Conservation (phyloP, 2,329 filamentous ascomycete species). For the Claviceps fusiformis region DNA sequence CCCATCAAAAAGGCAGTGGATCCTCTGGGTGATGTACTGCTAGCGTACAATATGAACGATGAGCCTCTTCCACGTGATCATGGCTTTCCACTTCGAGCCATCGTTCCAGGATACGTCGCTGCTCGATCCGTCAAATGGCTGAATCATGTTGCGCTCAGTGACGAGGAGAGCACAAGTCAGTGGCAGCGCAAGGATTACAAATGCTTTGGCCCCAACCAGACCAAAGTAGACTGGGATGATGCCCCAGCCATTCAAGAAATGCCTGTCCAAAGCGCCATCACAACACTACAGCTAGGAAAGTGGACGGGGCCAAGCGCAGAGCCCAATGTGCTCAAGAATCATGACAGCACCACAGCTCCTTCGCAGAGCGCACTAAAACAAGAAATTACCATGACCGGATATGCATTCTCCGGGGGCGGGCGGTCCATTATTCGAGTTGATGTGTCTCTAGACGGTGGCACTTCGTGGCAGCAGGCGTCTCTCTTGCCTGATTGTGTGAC, state of each 20-base stretch:
- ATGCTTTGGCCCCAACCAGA: constrained; percentile 51
- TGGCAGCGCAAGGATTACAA: constrained; percentile 59
- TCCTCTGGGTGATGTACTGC: constrained; percentile 47
- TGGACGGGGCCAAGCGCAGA: constrained; percentile 12
- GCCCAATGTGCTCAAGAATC: not conserved
- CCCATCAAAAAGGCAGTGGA: constrained; percentile 45
- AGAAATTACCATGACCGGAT: constrained; percentile 38
- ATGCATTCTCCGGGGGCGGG: constrained; percentile 56
- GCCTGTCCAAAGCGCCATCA: constrained; percentile 55
- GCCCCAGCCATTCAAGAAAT: constrained; percentile 55
- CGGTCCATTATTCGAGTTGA: constrained; percentile 54
- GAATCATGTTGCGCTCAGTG: constrained; percentile 46
- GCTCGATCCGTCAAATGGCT: constrained; percentile 60
- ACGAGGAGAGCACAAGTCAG: constrained; percentile 51
- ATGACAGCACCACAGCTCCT: not conserved
- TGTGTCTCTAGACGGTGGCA: constrained; percentile 48
- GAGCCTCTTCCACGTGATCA: constrained; percentile 48
- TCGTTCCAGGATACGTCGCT: constrained; percentile 53
- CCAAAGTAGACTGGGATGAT: constrained; percentile 45
- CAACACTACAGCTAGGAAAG: constrained; percentile 30
- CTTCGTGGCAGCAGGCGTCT: constrained; percentile 49
- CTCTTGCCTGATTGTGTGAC: constrained; percentile 36
- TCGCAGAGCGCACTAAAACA: constrained; percentile 8
- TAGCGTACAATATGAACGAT: constrained; percentile 57
- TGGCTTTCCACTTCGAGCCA: constrained; percentile 47